These are phyloP conservation scores for Cladobotryum protrusum DNA, from an alignment of 2,329 filamentous ascomycete genomes.

Conservation along the genomic window DNA sequence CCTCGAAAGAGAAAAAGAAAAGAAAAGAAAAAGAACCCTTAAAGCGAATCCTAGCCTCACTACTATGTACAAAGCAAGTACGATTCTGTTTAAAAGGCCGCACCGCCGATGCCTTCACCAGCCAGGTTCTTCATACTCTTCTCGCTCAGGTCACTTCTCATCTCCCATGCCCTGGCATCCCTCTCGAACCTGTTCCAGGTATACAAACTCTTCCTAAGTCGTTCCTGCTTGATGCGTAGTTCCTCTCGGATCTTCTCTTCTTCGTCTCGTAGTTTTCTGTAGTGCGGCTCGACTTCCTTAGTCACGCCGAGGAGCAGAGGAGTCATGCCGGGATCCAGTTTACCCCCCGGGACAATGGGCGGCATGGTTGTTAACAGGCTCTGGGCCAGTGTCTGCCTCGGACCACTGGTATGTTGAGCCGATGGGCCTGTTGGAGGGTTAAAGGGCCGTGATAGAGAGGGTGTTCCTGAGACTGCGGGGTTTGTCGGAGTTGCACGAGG, in stretches of 20 bases:
- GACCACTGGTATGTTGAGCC: constrained; percentile 29
- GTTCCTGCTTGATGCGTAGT: constrained; percentile 47
- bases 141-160: constrained; percentile 51
- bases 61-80: neutral
- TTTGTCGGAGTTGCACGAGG: constrained; percentile 32
- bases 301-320: constrained; percentile 42
- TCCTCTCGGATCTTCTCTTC: constrained; percentile 53
- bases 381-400: constrained; percentile 44
- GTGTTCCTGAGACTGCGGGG: constrained; percentile 32
- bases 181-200: constrained; percentile 50
- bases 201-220: constrained; percentile 46
- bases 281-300: constrained; percentile 49
- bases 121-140: constrained; percentile 51
- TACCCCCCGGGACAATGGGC: constrained; percentile 48
- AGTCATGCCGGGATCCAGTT: constrained; percentile 42
- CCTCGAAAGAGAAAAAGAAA: neutral
- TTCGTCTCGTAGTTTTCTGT: constrained; percentile 48
- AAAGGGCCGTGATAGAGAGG: constrained; percentile 41
- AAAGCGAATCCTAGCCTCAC: neutral
- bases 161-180: constrained; percentile 47
- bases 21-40: neutral
- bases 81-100: constrained; percentile 45
- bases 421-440: constrained; percentile 54
- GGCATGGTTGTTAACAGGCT: constrained; percentile 46
- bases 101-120: constrained; percentile 49